Evolutionary conservation across 148 eudicot genomes (phyloP).

Genomic region (Cornus kousa): DNA sequence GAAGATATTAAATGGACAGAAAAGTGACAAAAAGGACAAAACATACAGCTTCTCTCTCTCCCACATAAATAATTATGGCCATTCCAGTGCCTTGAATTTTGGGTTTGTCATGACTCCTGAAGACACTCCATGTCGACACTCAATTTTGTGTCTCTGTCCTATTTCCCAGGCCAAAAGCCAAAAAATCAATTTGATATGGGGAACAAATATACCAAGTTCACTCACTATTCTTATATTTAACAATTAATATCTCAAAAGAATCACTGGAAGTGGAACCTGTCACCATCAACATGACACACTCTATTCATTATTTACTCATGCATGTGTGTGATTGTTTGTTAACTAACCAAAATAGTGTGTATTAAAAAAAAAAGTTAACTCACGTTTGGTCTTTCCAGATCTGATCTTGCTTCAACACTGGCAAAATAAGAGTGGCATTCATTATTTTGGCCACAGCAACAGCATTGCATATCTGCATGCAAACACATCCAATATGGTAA

Average conservation of each 20-base stretch:
- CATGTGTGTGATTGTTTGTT: neutral
- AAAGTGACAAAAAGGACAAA: too few species aligned
- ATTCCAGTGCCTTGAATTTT: too few species aligned
- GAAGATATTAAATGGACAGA: too few species aligned
- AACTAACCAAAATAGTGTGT: neutral
- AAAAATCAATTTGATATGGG: too few species aligned
- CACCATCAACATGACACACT: neutral
- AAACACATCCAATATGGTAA: constrained; percentile 13
- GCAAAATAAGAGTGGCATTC: constrained; percentile 94
- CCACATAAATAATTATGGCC: too few species aligned
- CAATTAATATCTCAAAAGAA: neutral
- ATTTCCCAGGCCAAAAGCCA: too few species aligned
- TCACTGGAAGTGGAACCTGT: neutral
- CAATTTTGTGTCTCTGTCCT: too few species aligned
- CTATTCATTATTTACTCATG: neutral
- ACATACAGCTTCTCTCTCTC: too few species aligned
- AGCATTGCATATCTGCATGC: constrained; percentile 94
- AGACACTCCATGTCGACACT: too few species aligned
- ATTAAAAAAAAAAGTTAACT: constrained; percentile 24
- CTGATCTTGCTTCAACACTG: constrained; percentile 98
- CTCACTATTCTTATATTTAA: neutral
- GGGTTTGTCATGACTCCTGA: too few species aligned
- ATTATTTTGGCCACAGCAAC: constrained; percentile 96
- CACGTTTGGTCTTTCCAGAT: constrained; percentile 99
- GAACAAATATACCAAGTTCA: neutral